Evolutionary conservation across 1,284 basidiomycete species (phyloP), one percentile per base, ranked within the genome.

Genomic region (Apiotrichum domesticum): DNA sequence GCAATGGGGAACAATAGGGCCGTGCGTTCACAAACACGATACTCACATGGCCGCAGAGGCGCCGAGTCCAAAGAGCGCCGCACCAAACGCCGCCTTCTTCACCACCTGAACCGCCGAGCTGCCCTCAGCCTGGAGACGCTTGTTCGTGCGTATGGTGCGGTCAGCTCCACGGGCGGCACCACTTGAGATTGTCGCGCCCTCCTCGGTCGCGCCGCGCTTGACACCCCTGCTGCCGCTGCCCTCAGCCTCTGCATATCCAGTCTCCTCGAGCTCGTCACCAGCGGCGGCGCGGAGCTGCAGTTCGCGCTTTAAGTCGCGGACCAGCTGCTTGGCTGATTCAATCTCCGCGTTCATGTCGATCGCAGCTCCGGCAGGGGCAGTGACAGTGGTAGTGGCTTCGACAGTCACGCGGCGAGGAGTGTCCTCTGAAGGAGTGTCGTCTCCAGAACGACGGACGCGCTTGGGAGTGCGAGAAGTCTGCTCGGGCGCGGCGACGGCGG

Each of bases 341-440:
- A 78, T 76, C 59, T 78, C 74, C 6, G 66, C 68, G 52, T 76
- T 69, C 53, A 74, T 70, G 51, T 74, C 66, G 35, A 74, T 59
- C 13, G 45, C 46, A 13, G 65, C 56, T 21, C 65, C 65, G 6
- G 65, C 56, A 9, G 73, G 71, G 2, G 71, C 70, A 29, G 69
- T 71, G 58, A 76, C 62, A 7, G 74, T 71, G 7, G 71, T 74
- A 8, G 70, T 73, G 14, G 73, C 70, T 60, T 73, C 66, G 53
- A 75, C 56, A 21, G 71, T 74, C 48, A 74, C 56, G 39, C 64
- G 66, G 49, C 66, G 65, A 37, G 57, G 43, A 21, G 47, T n/a
- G 11, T 61, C 63, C 35, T 59, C 58, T 11, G 45, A 9, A 29
- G 51, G 34, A n/a, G 52, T 46, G 42, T 52, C 37, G 21, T 49